Evolutionary conservation across 2,329 filamentous ascomycete genomes (phyloP), one percentile per base, ranked within the genome.

Genomic region (Claviceps africana): DNA sequence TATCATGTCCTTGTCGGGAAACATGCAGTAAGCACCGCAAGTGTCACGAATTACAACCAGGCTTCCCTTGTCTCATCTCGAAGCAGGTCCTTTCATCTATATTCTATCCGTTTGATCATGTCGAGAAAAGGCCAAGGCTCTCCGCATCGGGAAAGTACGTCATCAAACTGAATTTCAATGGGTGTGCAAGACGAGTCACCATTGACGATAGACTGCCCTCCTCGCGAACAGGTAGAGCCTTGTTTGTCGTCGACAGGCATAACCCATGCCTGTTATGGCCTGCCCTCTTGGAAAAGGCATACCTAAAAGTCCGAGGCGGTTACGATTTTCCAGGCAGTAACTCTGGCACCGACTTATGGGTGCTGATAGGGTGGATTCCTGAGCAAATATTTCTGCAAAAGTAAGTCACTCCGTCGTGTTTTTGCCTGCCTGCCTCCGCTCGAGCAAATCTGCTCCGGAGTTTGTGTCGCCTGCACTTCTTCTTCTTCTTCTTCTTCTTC

Each of bases 321-420:
- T 98, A 98, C 65, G 90, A 98, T 62, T 98, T 98, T 58, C 91
- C 93, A 0, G 93, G 93, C 8, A 97, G 93, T 62, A 97, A 97
- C 65, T 97, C 91, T 1, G 90, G 88, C 11, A 97, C 91, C 2
- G 93, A 98, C 67, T 70, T 98, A 4, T 95, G 88, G 81, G 85
- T 94, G 1, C 69, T 98, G 51, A 95, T 86, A 0, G 91, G 93
- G 31, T 98, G 93, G 93, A 89, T 98, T 48, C 93, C 93, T 0
- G 90, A 98, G 67, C 93, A 98, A 65, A 72, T 97, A 1, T 95
- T 95, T 60, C 72, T 97, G 1, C 89, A 95, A 62, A 83, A 77
- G 79, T 81, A 67, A n/a, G 49, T 31, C 3, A 22, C 11, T 8
- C 7, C 13, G 7, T 39, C 40, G 19, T 19, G 4, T 13, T n/a